A percentile compares a stretch with the other conserved stretches of the same genome.
These are phyloP conservation scores for Ophiostoma angusticollis DNA, from an alignment of 2,329 filamentous ascomycete species.

Conservation along the genomic window DNA sequence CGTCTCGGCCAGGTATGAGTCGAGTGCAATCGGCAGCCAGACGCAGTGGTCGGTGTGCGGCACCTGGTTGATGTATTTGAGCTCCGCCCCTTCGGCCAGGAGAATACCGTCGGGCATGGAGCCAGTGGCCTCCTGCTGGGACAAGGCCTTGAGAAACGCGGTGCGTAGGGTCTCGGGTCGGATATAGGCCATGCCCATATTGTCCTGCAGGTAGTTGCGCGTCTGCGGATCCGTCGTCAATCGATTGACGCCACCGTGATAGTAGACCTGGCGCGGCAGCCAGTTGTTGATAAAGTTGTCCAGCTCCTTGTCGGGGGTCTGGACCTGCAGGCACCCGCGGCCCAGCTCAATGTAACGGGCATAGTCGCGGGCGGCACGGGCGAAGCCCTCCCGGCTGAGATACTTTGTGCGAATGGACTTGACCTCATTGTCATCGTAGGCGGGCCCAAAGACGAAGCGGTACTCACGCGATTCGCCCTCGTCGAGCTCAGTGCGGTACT, in stretches of 20 bases:
- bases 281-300: conserved; percentile 48
- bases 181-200: conserved; percentile 48
- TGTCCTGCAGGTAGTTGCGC: conserved; percentile 46
- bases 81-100: conserved; percentile 37
- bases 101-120: conserved; percentile 46
- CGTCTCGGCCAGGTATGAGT: conserved; percentile 42
- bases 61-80: conserved; percentile 50
- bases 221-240: conserved; percentile 46
- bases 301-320: conserved; percentile 39
- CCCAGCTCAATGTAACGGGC: conserved; percentile 37
- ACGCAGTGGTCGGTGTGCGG: conserved; percentile 48
- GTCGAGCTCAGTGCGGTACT: conserved; percentile 33
- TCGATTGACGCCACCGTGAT: conserved; percentile 46
- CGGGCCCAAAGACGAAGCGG: conserved; percentile 43
- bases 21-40: conserved; percentile 42
- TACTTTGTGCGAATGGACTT: conserved; percentile 31
- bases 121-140: conserved; percentile 41
- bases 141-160: conserved; percentile 35
- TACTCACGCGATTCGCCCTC: conserved; percentile 30
- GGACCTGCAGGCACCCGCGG: conserved; percentile 36
- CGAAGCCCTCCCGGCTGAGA: conserved; percentile 35
- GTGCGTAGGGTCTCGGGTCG: conserved; percentile 34
- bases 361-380: conserved; percentile 32
- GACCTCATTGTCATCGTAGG: conserved; percentile 38
- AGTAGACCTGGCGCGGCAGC: conserved; percentile 44